Base-by-base conservation (phyloP, 805 yeast species). In the Barnettozyma salicaria region DNA sequence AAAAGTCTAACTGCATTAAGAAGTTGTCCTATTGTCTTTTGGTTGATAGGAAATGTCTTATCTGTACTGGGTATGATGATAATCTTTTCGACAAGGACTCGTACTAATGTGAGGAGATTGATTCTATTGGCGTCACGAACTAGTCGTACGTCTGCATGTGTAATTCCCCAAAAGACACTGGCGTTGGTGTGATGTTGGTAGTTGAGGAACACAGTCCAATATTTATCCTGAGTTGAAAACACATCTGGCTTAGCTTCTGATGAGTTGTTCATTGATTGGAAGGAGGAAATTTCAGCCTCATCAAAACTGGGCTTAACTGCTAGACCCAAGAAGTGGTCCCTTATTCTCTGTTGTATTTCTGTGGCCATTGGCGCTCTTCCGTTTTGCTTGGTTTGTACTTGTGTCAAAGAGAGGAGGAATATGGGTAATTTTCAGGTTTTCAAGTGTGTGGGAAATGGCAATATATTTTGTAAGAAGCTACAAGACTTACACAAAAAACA, bases 1-100 rank as follows among this genome's bases (percentile, higher is more conserved):
- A 89, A 57, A 5, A 82, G 56, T 25, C 96, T 68, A 6, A 80
- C 48, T 48, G 86, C 77, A 41, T 76, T 80, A 32, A 82, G 59
- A 9, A 78, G 50, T 43, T 74, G 61, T n/a, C 13, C n/a, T 8
- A 10, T n/a, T 8, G 17, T 18, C 14, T 9, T 4, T 8, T 30
- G n/a, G 14, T 30, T 16, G 13, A 26, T 19, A 16, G 36, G 11
- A 16, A 30, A 32, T 18, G 35, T 7, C 13, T 14, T 7, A 14
- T 32, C 23, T 11, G 58, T 43, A 6, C 50, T 39, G 10, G 41
- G 40, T 13, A 32, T 19, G n/a, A 17, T 23, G 11, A 59, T 40
- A 14, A 53, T 28, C 34, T 68, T 60, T 20, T 56, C 49, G 3
- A 70, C 45, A 0, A 68, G 44, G 4, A 64, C 60, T 32, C 70